Base-by-base conservation (phyloP, 345 rosid species). In the Camelina sativa region DNA sequence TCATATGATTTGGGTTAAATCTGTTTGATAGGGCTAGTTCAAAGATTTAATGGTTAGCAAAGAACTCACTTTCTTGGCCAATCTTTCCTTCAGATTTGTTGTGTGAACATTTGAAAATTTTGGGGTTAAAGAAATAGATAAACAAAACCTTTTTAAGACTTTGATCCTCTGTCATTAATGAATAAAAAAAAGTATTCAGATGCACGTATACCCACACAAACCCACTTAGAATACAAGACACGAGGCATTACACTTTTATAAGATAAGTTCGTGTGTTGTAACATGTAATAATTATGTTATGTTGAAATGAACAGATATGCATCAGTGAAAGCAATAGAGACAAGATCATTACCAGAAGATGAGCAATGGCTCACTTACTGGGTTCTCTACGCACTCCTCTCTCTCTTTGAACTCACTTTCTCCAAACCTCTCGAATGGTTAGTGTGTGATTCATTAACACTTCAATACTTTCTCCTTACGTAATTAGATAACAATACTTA, bases 341-440 rank as follows among this genome's bases (percentile, higher is more conserved):
- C 89, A 55, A 89, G 85, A 80, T 88, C 97, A 67, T 84, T 79
- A 16, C 73, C 78, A 28, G 96, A 92, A 79, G 99, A 90, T 71
- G 85, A 86, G 70, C 98, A 95, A 73, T 90, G 98, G 99, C 97
- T 95, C 61, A 88, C 98, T 38, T 95, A 95, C 37, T 92, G 98
- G 97, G 90, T 96, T 78, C 92, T 96, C 41, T 92, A 96, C 71
- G 92, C 98, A 23, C 73, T 96, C 80, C 76, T 88, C 70, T 81
- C 99, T 2, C 92, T 96, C 78, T 74, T 91, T 58, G 99, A 96
- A 82, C 96, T 89, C 76, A 94, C 90, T 46, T 91, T 94, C 71
- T 82, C 85, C 23, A 92, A 86, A 81, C 72, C 88, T 72, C 89
- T 96, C 22, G 98, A 96, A 62, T 96, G 94, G 98, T 95, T 80